These are phyloP conservation scores for Russula vinacea DNA, from an alignment of 768 basidiomycete species.

Conservation along the genomic window DNA sequence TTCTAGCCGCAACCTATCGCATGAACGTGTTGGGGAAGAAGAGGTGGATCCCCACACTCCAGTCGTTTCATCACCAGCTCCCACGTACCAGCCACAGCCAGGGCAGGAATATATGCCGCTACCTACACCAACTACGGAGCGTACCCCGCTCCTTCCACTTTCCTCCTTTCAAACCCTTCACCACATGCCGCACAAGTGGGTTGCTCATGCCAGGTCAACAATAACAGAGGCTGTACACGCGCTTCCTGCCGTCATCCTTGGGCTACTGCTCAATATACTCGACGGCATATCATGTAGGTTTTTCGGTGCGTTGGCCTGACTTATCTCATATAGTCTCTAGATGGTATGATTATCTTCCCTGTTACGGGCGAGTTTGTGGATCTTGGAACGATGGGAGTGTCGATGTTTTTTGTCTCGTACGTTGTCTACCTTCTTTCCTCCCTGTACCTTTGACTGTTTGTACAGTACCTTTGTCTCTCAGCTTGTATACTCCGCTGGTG, in stretches of 20 bases:
- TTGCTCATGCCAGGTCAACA: conserved; percentile 11
- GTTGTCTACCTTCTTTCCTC: conserved; percentile 30
- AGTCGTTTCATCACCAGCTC: conserved; percentile 11
- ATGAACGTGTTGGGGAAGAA: conserved; percentile 15
- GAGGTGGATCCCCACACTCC: conserved; percentile 8
- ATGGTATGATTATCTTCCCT: conserved; percentile 97
- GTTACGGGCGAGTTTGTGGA: conserved; percentile 72
- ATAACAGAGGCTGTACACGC: conserved; percentile 37
- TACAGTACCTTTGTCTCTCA: conserved; percentile 72
- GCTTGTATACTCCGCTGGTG: conserved; percentile 79
- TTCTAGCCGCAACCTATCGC: conserved; percentile 20
- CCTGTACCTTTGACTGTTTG: conserved; percentile 1
- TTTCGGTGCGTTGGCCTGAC: conserved; percentile 6
- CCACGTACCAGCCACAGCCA: neutral
- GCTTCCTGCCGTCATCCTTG: conserved; percentile 83
- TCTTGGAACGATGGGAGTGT: conserved; percentile 86
- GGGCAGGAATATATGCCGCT: neutral
- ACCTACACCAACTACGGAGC: conserved; percentile 14
- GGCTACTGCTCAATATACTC: conserved; percentile 81
- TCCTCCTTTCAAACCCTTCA: conserved; percentile 12
- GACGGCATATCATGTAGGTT: conserved; percentile 88
- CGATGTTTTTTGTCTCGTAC: conserved; percentile 89
- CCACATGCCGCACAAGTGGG: conserved; percentile 16
- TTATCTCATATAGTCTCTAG: conserved; percentile 37
- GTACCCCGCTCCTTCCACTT: conserved; percentile 22